phyloP scores from a whole-genome alignment of 345 rosid species.

The Moricandia arvensis region DNA sequence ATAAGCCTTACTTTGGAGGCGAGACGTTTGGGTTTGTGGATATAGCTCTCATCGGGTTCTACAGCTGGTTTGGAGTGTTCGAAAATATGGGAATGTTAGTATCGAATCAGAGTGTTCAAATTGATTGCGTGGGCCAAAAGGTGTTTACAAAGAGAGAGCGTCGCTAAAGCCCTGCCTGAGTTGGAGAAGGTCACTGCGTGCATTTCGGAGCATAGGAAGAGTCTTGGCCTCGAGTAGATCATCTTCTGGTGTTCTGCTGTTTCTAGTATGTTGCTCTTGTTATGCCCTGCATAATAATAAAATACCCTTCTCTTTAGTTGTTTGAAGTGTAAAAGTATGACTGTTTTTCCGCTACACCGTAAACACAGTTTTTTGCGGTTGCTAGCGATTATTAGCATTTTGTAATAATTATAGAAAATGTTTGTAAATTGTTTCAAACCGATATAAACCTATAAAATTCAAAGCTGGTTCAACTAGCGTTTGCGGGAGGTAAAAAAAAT shows the following conservation, averaged over 20 bases:
- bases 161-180: constrained; percentile 2
- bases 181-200: constrained; percentile 1
- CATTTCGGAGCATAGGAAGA: background rate
- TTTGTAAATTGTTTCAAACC: no score
- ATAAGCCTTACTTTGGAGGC: constrained; percentile 14
- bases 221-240: constrained; percentile 8
- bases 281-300: background rate
- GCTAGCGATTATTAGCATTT: no score
- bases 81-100: constrained; percentile 16
- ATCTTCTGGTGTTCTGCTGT: background rate
- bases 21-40: constrained; percentile 24
- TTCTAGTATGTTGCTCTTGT: background rate
- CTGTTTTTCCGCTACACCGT: no score
- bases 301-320: background rate
- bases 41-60: constrained; percentile 19
- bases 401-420: no score
- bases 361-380: no score
- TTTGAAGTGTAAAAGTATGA: background rate
- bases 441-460: no score
- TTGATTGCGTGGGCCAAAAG: constrained; percentile 16
- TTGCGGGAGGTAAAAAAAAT: no score
- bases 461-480: no score
- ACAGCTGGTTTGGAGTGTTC: constrained; percentile 11
- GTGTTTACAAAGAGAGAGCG: constrained; percentile 22
- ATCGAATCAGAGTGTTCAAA: constrained; percentile 14